Evolutionary conservation across 257 asterid species (phyloP).

Genomic region (Fraxinus excelsior): DNA sequence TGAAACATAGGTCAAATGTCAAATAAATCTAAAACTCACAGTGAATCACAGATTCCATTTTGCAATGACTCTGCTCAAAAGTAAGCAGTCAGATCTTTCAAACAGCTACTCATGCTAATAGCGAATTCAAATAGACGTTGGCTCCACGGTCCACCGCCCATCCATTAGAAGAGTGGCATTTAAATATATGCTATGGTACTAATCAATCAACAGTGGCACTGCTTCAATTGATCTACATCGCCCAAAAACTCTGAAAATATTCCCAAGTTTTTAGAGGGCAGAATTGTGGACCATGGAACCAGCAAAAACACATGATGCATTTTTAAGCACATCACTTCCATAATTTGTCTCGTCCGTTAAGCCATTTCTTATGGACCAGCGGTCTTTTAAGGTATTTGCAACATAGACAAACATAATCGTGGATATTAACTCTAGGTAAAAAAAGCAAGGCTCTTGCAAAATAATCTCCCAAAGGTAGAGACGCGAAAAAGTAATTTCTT

Average conservation of each 20-base stretch:
- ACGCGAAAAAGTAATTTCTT: too few species aligned
- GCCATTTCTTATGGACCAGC: too few species aligned
- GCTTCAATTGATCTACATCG: not conserved
- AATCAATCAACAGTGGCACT: not conserved
- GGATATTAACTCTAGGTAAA: too few species aligned
- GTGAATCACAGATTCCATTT: not conserved
- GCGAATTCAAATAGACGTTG: not conserved
- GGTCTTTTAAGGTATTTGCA: too few species aligned
- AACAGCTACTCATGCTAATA: not conserved
- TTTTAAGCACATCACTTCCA: too few species aligned
- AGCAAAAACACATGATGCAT: not conserved
- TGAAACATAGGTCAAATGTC: constrained; percentile 18
- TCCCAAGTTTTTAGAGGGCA: not conserved
- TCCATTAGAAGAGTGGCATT: not conserved
- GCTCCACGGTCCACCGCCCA: too few species aligned
- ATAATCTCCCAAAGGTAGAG: too few species aligned
- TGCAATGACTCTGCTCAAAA: not conserved
- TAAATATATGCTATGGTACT: not conserved
- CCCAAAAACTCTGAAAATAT: not conserved
- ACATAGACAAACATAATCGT: too few species aligned
- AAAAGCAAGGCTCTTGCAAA: too few species aligned
- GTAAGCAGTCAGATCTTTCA: not conserved
- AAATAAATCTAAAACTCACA: not conserved
- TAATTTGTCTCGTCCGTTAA: too few species aligned
- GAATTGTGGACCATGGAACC: not conserved